Evolutionary conservation across 805 yeast species (phyloP).

Genomic region (Candida piceae): DNA sequence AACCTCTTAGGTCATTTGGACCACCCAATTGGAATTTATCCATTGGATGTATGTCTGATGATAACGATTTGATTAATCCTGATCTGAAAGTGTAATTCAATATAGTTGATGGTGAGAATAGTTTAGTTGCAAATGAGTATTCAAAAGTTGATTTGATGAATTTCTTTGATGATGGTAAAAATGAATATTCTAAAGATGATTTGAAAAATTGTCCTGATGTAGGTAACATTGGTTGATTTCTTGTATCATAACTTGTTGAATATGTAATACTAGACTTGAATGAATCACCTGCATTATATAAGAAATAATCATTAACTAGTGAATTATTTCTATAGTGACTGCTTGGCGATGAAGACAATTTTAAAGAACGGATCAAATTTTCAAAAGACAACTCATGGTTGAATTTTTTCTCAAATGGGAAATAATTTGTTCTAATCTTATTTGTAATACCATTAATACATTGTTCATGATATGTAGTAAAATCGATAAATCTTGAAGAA

Average conservation of each 20-base stretch:
- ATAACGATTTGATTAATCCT: conserved; percentile 21
- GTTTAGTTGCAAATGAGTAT: conserved; percentile 30
- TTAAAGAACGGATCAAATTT: conserved; percentile 38
- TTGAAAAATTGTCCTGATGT: conserved; percentile 35
- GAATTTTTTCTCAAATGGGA: conserved; percentile 23
- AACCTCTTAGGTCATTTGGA: conserved; percentile 53
- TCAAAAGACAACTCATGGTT: conserved; percentile 48
- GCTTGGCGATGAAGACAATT: conserved; percentile 16
- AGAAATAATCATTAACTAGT: conserved; percentile 27
- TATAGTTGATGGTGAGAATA: conserved; percentile 16
- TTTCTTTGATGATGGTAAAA: conserved; percentile 15
- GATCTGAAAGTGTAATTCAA: conserved; percentile 20
- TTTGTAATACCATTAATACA: conserved; percentile 38
- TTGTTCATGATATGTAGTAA: conserved; percentile 41
- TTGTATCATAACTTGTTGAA: conserved; percentile 37
- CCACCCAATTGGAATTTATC: conserved; percentile 57
- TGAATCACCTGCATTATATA: conserved; percentile 40
- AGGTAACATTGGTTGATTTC: conserved; percentile 41
- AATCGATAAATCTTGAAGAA: conserved; percentile 44
- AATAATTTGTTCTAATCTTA: conserved; percentile 34
- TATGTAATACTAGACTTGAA: conserved; percentile 41
- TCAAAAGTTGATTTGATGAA: conserved; percentile 41
- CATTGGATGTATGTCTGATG: conserved; percentile 32
- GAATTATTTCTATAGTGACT: conserved; percentile 25
- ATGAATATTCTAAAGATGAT: conserved; percentile 21